Conservation (phyloP, 495 filamentous ascomycete species). For the Tuber melanosporum region DNA sequence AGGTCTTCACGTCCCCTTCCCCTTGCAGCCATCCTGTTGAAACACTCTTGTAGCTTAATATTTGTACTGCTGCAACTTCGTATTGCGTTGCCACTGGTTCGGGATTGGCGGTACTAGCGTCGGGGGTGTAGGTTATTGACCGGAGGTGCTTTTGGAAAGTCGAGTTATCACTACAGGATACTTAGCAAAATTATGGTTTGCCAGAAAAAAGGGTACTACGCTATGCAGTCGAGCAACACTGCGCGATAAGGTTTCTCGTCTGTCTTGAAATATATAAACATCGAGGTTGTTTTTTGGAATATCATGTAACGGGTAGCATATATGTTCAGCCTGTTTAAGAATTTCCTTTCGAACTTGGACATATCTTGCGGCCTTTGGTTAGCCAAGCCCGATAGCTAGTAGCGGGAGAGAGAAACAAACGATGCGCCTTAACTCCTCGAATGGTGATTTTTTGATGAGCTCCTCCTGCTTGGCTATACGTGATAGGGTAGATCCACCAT, state of each 20-base stretch:
- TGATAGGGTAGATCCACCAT: conserved; percentile 1
- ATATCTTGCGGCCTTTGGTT: neutral
- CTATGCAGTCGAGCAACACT: conserved; percentile 5
- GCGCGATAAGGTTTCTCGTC: neutral
- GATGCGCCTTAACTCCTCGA: neutral
- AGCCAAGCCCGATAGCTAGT: neutral
- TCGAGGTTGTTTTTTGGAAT: neutral
- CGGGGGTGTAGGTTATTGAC: neutral
- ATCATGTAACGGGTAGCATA: neutral
- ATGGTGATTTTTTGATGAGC: neutral
- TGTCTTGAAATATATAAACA: conserved; percentile 2
- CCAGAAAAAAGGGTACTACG: neutral
- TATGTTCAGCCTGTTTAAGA: conserved; percentile 4
- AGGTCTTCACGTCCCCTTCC: neutral
- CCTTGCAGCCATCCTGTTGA: neutral
- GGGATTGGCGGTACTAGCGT: neutral
- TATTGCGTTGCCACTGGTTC: neutral
- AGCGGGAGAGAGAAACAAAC: neutral
- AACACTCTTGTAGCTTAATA: conserved; percentile 7
- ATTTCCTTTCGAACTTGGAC: conserved; percentile 11
- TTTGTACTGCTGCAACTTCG: neutral
- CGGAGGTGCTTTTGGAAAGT: neutral
- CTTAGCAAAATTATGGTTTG: neutral
- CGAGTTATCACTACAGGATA: neutral
- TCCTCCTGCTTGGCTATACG: neutral